Evolutionary conservation across 176 grass and related monocot genomes (phyloP), one percentile per base, ranked within the genome.

Genomic region (Rhynchospora breviuscula): DNA sequence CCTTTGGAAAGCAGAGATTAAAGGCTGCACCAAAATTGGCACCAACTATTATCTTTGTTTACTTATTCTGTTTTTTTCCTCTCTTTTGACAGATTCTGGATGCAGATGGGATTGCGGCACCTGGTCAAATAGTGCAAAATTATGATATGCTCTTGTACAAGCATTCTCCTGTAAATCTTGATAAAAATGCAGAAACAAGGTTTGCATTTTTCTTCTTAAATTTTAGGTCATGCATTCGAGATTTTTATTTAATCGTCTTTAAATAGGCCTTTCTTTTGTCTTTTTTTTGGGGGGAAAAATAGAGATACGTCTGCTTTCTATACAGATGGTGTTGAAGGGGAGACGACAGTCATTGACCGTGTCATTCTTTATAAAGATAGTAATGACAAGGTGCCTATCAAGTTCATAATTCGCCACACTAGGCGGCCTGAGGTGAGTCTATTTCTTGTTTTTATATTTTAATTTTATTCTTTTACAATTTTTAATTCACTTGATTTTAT

Each of bases 111-210:
- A 90, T 98, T 56, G 92, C 86, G 45, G 90, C 87, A 43, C 95
- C 95, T 45, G 95, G 95, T 68, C 91, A 94, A 85, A 94, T 98
- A 86, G 91, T 98, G 48, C 90, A 87, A 69, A 98, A 98, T 87
- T 83, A 98, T 90, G 92, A 98, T 87, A 79, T 94, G 72, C 92
- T 91, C 88, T 92, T 98, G 64, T 87, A 94, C 31, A 94, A 94
- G 74, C 85, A 88, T 81, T 76, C 82, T 70, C 95, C 95, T 7
- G 58, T 29, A 31, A 29, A 49, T 79, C 66, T 15, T 15, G 68
- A 67, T 21, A 80, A 66, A 79, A 49, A 23, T 54, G 19, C 68
- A 75, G 87, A 80, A 72, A 67, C 83, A 33, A 89, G 75, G 95
- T 93, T 22, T 81, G 84, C 43, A 46, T 68, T 62, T 15, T 29